A percentile compares a stretch with the other conserved stretches of the same genome.
These are phyloP conservation scores for Ambrosiella cleistominuta DNA, from an alignment of 2,329 filamentous ascomycete species.

Conservation along the genomic window DNA sequence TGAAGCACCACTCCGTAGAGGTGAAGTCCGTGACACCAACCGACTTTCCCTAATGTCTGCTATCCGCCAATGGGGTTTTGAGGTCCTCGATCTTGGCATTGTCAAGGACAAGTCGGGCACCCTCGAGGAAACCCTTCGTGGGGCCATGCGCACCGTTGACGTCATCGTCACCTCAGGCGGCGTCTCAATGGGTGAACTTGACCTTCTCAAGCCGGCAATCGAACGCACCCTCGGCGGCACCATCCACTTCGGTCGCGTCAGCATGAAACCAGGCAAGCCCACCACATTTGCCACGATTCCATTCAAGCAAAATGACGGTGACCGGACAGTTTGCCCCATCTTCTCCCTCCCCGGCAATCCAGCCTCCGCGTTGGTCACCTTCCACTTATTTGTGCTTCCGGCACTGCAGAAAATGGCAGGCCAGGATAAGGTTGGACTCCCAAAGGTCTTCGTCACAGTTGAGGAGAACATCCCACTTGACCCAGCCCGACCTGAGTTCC, in stretches of 20 bases:
- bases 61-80: slow-evolving; percentile 54
- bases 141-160: slow-evolving; percentile 56
- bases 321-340: slow-evolving; percentile 48
- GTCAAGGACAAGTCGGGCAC: slow-evolving; percentile 54
- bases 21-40: slow-evolving; percentile 89
- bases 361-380: slow-evolving; percentile 79
- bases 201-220: slow-evolving; percentile 89
- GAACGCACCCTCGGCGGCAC: slow-evolving; percentile 77
- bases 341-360: slow-evolving; percentile 92
- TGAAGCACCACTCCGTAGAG: slow-evolving; percentile 44
- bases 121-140: slow-evolving; percentile 61
- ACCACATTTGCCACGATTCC: slow-evolving; percentile 90
- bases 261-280: slow-evolving; percentile 96
- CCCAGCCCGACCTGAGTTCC: slow-evolving; percentile 66
- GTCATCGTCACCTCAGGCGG: slow-evolving; percentile 83
- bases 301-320: slow-evolving; percentile 30
- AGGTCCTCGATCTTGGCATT: slow-evolving; percentile 72
- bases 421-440: slow-evolving; percentile 47
- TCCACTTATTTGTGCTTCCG: slow-evolving; percentile 85
- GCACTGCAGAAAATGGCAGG: slow-evolving; percentile 64
- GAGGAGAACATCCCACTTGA: slow-evolving; percentile 61
- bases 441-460: slow-evolving; percentile 52
- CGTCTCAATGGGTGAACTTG: slow-evolving; percentile 94
- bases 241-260: slow-evolving; percentile 89
- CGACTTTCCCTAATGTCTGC: slow-evolving; percentile 73